Evolutionary conservation across 495 filamentous ascomycete species (phyloP), one percentile per base, ranked within the genome.

Genomic region (Glutinoglossum americanum): DNA sequence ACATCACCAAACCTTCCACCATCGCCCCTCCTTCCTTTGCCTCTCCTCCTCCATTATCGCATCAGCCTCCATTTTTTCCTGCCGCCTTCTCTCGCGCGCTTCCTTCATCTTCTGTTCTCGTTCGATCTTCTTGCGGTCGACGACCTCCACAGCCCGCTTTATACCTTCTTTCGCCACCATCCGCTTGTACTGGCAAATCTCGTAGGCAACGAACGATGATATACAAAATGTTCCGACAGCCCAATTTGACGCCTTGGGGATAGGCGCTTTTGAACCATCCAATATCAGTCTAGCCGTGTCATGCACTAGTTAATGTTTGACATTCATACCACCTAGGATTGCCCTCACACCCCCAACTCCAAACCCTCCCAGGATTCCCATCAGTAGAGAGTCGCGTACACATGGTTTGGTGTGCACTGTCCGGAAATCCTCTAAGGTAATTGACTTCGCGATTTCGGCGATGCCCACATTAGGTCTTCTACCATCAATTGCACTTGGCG

Each of bases 351-450:
- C 81, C 47, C 89, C 89, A 32, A 86, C 65, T 23, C 72, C 84
- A 59, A 87, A 82, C 10, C 86, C 89, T 6, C 76, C 74, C 1
- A 78, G 81, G 62, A 97, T 92, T 26, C 89, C 92, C 0, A 81
- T 80, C 64, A 97, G 69, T 57, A 94, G 70, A 17, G 85, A 80
- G 62, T 92, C 82, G 28, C 90, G 79, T 4, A 84, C 82, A 69
- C 92, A 96, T 21, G 90, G 92, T 60, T 79, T 74, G 64, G 83
- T 82, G 68, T 89, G 80, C 58, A 94, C 75, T 10, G 78, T 76
- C 27, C 79, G 72, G 57, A 89, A 82, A 65, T 94, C 85, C 51
- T 80, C 71, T 9, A 80, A 55, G 17, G 76, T 77, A 54, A 95
- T 79, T 23, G 76, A 77, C 44, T 79, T 76, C 25, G 85, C 66